Percentiles rank a stretch among this genome's conserved stretches.
Conservation (phyloP, 2,329 filamentous ascomycete genomes). For the Sporothrix luriei region DNA sequence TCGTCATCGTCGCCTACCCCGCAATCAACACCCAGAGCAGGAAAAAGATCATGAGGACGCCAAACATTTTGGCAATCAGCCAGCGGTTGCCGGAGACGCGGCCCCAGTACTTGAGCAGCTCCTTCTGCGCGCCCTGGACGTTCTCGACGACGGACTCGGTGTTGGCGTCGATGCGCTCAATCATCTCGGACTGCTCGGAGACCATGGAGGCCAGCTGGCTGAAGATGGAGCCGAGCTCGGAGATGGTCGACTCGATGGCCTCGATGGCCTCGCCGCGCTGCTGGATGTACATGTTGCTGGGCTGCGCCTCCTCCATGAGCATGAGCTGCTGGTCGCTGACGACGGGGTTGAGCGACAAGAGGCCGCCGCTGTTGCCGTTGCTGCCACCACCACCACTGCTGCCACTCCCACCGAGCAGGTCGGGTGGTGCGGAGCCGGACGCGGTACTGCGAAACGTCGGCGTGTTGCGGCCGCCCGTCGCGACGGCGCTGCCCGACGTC, state of each 20-base stretch:
- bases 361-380: constrained; percentile 61
- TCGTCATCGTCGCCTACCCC: constrained; percentile 45
- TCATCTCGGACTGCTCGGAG: constrained; percentile 95
- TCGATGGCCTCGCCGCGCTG: constrained; percentile 95
- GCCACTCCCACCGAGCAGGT: constrained; percentile 14
- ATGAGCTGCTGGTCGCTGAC: constrained; percentile 82
- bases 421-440: constrained; percentile 30
- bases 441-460: constrained; percentile 32
- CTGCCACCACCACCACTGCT: neutral
- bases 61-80: constrained; percentile 86
- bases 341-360: constrained; percentile 79
- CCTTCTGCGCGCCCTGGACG: constrained; percentile 92
- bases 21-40: constrained; percentile 72
- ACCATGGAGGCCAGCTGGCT: constrained; percentile 87
- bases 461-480: constrained; percentile 45
- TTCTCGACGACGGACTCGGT: constrained; percentile 98
- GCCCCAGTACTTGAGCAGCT: constrained; percentile 96
- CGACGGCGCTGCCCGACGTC: constrained; percentile 60
- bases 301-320: constrained; percentile 89
- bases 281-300: constrained; percentile 85
- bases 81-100: constrained; percentile 92
- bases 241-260: constrained; percentile 93
- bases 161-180: constrained; percentile 48
- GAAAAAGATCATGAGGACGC: constrained; percentile 94
- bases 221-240: constrained; percentile 69